Percentiles rank a stretch among this genome's conserved stretches.
Conservation (phyloP, 352 stramenopile species). For the Pythium periplocum region DNA sequence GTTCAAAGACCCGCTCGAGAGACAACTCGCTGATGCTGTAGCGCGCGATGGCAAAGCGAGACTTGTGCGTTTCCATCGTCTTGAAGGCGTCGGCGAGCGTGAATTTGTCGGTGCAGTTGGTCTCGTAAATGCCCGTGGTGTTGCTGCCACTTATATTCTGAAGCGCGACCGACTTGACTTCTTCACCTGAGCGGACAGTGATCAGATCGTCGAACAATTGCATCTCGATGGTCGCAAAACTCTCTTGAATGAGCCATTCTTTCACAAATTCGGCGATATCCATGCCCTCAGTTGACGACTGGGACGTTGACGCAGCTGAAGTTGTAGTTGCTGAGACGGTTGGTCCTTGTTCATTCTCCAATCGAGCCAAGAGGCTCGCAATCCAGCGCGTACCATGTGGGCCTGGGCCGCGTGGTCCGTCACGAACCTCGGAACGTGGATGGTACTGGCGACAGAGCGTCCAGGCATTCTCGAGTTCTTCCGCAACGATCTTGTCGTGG, state of each 20-base stretch:
- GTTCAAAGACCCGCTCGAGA: conserved; percentile 92
- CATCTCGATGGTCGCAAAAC: conserved; percentile 50
- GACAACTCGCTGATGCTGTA: conserved; percentile 91
- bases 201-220: conserved; percentile 46
- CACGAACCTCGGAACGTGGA: conserved; percentile 10
- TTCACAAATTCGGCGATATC: conserved; percentile 61
- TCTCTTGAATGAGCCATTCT: conserved; percentile 72
- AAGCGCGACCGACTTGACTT: conserved; percentile 37
- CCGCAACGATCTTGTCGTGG: conserved; percentile 19
- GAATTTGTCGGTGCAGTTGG: conserved; percentile 54
- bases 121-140: conserved; percentile 62
- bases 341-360: conserved; percentile 22
- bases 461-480: conserved; percentile 50
- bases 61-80: conserved; percentile 74
- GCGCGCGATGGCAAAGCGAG: conserved; percentile 64
- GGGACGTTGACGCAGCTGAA: not conserved
- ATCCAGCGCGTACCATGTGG: conserved; percentile 40
- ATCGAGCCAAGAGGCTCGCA: conserved; percentile 27
- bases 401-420: conserved; percentile 6
- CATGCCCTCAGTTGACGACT: conserved; percentile 11
- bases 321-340: not conserved
- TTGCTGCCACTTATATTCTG: conserved; percentile 44
- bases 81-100: conserved; percentile 75
- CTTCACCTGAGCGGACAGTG: conserved; percentile 32
- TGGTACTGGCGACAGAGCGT: conserved; percentile 37